Percentiles rank a stretch among this genome's conserved stretches.
phyloP scores from a whole-genome alignment of 345 rosid genomes.

The Eucalyptus camaldulensis region DNA sequence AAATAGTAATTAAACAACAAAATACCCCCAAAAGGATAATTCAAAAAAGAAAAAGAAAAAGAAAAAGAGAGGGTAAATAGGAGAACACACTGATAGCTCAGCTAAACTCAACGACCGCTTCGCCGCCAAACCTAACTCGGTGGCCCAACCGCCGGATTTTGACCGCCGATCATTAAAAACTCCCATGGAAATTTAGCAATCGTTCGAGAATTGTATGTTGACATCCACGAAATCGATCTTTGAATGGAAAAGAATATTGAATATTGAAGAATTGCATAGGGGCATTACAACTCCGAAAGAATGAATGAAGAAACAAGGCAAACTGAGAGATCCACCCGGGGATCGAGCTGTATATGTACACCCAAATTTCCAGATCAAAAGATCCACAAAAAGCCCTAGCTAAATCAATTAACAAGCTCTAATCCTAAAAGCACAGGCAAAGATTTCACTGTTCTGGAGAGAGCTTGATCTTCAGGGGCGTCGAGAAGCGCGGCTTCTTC shows the following conservation, averaged over 20 bases:
- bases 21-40: neutral
- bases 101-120: neutral
- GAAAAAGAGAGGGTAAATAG: neutral
- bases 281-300: neutral
- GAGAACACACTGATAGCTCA: neutral
- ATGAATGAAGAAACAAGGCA: neutral
- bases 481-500: slow-evolving; percentile 1
- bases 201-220: neutral
- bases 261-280: neutral
- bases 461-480: neutral
- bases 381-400: neutral
- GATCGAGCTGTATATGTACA: neutral
- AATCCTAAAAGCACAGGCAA: neutral
- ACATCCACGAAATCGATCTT: neutral
- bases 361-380: neutral
- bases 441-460: neutral
- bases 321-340: neutral
- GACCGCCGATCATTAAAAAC: neutral
- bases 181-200: neutral
- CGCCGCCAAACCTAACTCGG: neutral
- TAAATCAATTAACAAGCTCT: too few relatives aligned
- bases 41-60: fast-evolving
- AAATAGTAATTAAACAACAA: neutral
- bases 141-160: neutral
- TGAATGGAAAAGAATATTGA: neutral